phyloP scores from a whole-genome alignment of 257 asterid genomes.

The Gentiana straminea region DNA sequence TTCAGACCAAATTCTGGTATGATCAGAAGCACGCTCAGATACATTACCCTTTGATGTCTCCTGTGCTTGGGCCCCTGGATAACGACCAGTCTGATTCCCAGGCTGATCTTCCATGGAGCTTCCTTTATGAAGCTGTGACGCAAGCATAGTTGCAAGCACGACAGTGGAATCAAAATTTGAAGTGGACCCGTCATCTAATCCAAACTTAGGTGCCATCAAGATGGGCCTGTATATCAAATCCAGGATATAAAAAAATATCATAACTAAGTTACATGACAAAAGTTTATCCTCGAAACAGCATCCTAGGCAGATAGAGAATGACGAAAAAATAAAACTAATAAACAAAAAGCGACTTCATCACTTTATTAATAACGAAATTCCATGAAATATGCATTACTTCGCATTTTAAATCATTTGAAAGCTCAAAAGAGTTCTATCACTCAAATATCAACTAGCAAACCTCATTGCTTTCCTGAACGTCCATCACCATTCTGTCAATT shows the following conservation, averaged over 20 bases:
- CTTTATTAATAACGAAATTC: neutral
- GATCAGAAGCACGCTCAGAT: constrained; percentile 67
- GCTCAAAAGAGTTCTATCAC: too few species aligned
- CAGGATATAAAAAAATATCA: constrained; percentile 13
- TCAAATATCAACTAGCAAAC: too few species aligned
- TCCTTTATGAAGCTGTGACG: constrained; percentile 56
- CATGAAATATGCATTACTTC: neutral
- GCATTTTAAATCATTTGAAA: too few species aligned
- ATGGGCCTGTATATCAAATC: constrained; percentile 64
- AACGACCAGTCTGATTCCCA: constrained; percentile 20
- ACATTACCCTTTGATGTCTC: constrained; percentile 47
- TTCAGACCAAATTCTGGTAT: constrained; percentile 95
- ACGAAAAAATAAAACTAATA: neutral
- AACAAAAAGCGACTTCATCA: neutral
- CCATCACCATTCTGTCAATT: too few species aligned
- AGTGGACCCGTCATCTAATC: constrained; percentile 55
- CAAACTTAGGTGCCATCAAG: constrained; percentile 81
- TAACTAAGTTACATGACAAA: constrained; percentile 9
- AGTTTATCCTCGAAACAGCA: constrained; percentile 9
- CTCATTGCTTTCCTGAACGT: too few species aligned
- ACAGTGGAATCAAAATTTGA: constrained; percentile 84
- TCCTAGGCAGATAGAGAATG: neutral
- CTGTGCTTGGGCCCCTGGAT: constrained; percentile 32
- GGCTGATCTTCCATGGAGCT: constrained; percentile 36
- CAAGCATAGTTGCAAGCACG: constrained; percentile 94